A percentile compares a stretch with the other conserved stretches of the same genome.
Evolutionary conservation across 2,329 filamentous ascomycete genomes (phyloP).

Genomic region (Diaporthe vaccinii): DNA sequence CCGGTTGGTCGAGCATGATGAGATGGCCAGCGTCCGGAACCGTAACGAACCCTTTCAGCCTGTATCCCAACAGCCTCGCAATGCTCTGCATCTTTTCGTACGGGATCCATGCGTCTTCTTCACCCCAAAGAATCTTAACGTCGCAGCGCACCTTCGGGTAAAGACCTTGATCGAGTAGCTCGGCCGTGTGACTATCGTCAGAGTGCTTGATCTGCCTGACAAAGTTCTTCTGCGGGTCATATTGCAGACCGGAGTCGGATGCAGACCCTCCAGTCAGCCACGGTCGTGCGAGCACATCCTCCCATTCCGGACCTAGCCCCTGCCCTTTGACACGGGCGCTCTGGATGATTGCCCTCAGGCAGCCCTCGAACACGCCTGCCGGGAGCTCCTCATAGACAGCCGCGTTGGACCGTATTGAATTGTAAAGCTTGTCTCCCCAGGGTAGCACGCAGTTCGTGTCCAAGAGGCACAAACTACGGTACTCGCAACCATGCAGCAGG

Average conservation of each 20-base stretch:
- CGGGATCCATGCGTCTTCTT: slow-evolving; percentile 13
- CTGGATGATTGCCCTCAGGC: slow-evolving; percentile 9
- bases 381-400: background rate
- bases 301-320: background rate
- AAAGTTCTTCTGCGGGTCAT: slow-evolving; percentile 12
- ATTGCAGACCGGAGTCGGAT: background rate
- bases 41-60: background rate
- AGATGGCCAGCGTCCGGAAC: slow-evolving; percentile 22
- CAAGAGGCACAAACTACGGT: slow-evolving; percentile 12
- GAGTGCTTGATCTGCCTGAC: slow-evolving; percentile 9
- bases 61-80: background rate
- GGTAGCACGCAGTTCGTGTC: slow-evolving; percentile 18
- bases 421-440: slow-evolving; percentile 18
- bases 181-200: background rate
- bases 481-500: slow-evolving; percentile 9
- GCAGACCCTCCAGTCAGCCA: background rate
- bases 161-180: background rate
- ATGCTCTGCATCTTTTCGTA: slow-evolving; percentile 2
- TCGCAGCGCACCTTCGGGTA: slow-evolving; percentile 7
- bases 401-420: background rate
- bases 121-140: background rate
- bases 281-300: background rate
- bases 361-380: background rate
- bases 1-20: slow-evolving; percentile 20
- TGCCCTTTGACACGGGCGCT: background rate